Conservation (phyloP, 106 monocot species). For the Dendrobium chrysotoxum region DNA sequence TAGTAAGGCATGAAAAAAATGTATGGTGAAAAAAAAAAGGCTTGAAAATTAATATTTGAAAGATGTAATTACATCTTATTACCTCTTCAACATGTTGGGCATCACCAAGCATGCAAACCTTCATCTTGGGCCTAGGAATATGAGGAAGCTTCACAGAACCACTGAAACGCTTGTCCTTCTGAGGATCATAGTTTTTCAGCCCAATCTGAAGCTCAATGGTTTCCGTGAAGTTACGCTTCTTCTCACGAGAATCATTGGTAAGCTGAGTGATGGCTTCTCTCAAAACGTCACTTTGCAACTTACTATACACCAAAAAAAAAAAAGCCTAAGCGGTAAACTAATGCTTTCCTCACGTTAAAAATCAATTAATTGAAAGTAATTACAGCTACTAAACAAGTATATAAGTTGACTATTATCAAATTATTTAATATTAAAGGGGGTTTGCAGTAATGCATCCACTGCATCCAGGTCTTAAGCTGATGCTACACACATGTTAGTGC, state of each 20-base stretch:
- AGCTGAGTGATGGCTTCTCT: slow-evolving; percentile 40
- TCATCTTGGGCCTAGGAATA: slow-evolving; percentile 64
- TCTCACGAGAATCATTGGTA: slow-evolving; percentile 18
- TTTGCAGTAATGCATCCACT: background rate
- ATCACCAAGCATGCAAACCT: slow-evolving; percentile 71
- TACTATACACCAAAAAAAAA: slow-evolving; percentile 20
- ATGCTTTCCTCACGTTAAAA: background rate
- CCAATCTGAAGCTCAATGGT: slow-evolving; percentile 61
- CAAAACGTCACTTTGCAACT: slow-evolving; percentile 48
- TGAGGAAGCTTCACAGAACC: slow-evolving; percentile 61
- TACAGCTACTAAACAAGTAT: background rate
- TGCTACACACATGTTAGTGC: background rate
- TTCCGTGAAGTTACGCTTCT: slow-evolving; percentile 37
- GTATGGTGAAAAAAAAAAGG: background rate
- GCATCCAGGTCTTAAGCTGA: background rate
- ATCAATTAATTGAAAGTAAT: background rate
- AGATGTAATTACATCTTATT: background rate
- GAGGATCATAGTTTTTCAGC: slow-evolving; percentile 57
- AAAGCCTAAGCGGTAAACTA: background rate
- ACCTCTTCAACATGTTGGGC: slow-evolving; percentile 68
- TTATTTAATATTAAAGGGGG: background rate
- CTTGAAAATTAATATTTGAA: background rate
- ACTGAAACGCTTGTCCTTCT: slow-evolving; percentile 71
- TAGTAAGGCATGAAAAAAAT: background rate
- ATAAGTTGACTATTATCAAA: background rate